A percentile compares a stretch with the other conserved stretches of the same genome.
Evolutionary conservation across 345 rosid genomes (phyloP).

Genomic region (Eutrema japonicum): DNA sequence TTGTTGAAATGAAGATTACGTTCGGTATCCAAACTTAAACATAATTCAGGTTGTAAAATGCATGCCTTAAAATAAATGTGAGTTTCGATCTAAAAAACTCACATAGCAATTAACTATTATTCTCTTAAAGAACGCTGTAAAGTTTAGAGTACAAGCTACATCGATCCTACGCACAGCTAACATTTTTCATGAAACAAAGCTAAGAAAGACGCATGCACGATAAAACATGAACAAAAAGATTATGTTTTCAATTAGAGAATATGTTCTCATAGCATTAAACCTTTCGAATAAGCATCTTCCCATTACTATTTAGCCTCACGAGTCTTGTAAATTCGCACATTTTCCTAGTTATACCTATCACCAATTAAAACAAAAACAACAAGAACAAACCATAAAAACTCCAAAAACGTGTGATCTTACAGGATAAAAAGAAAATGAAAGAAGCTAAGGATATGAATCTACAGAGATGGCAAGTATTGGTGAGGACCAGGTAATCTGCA

Average conservation of each 20-base stretch:
- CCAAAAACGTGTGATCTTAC: constrained; percentile 5
- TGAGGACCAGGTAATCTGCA: constrained; percentile 50
- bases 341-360: constrained; percentile 8
- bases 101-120: neutral
- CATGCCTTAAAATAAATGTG: constrained; percentile 3
- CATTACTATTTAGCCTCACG: constrained; percentile 14
- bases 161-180: neutral
- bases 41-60: constrained; percentile 4
- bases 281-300: constrained; percentile 44
- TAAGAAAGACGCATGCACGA: constrained; percentile 16
- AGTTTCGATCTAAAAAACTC: neutral
- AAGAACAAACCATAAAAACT: constrained; percentile 6
- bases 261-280: constrained; percentile 44
- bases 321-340: constrained; percentile 36
- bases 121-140: neutral
- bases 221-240: constrained; percentile 18
- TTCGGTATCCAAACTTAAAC: neutral
- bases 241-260: constrained; percentile 35
- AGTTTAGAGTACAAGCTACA: neutral
- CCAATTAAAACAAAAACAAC: constrained; percentile 9
- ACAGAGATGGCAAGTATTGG: constrained; percentile 32
- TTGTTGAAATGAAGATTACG: neutral
- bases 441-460: constrained; percentile 2
- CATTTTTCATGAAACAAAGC: neutral
- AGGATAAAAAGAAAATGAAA: constrained; percentile 15